phyloP scores from a whole-genome alignment of 148 eudicot species.

The Cornus florida region DNA sequence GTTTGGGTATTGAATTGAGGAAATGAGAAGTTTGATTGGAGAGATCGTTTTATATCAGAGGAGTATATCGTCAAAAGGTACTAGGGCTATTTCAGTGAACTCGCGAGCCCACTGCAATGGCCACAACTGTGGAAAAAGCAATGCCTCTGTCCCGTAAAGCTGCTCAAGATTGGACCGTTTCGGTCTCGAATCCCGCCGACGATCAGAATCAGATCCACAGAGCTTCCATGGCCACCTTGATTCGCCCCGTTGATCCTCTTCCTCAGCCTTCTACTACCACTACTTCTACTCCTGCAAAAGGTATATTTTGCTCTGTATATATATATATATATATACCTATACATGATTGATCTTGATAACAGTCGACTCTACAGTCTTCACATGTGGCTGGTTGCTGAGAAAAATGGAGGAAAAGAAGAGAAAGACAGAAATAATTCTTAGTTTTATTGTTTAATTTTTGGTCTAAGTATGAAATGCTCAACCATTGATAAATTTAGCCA shows the following conservation, averaged over 20 bases:
- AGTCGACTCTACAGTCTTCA: too few species aligned
- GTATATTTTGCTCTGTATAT: neutral
- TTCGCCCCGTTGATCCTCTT: conserved; percentile 11
- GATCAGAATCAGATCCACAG: conserved; percentile 18
- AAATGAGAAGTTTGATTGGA: neutral
- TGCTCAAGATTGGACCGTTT: conserved; percentile 16
- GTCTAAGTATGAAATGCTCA: too few species aligned
- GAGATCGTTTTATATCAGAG: conserved; percentile 6
- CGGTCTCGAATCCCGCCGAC: conserved; percentile 5
- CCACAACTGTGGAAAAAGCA: conserved; percentile 21
- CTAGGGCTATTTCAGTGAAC: conserved; percentile 9
- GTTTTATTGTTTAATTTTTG: too few species aligned
- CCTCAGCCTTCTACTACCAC: conserved; percentile 13
- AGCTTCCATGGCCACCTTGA: conserved; percentile 18
- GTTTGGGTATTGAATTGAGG: neutral
- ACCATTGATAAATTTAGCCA: too few species aligned
- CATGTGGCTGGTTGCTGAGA: too few species aligned
- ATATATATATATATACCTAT: too few species aligned
- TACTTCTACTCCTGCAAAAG: conserved; percentile 9
- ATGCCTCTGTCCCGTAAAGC: conserved; percentile 11
- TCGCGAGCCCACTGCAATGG: conserved; percentile 18
- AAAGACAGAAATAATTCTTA: too few species aligned
- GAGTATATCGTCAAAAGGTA: neutral
- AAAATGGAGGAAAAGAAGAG: too few species aligned
- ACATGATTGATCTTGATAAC: too few species aligned